These are phyloP conservation scores for Cyclostephanos invisitatus DNA, from an alignment of 108 stramenopile species.

Conservation along the genomic window DNA sequence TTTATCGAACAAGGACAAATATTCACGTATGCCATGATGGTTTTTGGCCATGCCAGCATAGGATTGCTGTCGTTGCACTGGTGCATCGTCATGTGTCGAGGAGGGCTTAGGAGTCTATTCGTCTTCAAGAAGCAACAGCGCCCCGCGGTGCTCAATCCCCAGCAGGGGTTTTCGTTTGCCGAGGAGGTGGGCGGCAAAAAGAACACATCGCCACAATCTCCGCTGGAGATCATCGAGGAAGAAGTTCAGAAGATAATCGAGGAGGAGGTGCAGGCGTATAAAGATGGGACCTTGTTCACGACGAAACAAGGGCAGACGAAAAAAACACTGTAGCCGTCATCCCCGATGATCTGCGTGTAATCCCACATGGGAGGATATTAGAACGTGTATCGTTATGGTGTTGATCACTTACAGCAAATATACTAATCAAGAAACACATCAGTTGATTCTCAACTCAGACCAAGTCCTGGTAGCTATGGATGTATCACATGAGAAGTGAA, in stretches of 20 bases:
- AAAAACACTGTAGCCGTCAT: background rate
- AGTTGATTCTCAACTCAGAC: background rate
- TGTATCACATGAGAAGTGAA: too few species aligned
- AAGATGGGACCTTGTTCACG: slow-evolving; percentile 8
- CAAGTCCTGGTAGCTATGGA: too few species aligned
- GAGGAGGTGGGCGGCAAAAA: slow-evolving; percentile 28
- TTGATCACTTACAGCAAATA: too few species aligned
- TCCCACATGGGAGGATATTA: too few species aligned
- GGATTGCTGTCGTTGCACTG: slow-evolving; percentile 47
- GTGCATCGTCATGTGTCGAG: slow-evolving; percentile 36
- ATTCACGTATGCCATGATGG: slow-evolving; percentile 36
- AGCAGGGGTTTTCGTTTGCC: slow-evolving; percentile 30
- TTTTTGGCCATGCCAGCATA: slow-evolving; percentile 43
- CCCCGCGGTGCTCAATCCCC: background rate
- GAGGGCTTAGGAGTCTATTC: slow-evolving; percentile 40
- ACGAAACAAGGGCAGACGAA: background rate
- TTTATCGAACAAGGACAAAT: slow-evolving; percentile 34
- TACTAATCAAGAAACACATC: background rate
- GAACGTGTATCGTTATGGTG: too few species aligned
- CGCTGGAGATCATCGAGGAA: slow-evolving; percentile 15
- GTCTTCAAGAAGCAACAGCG: slow-evolving; percentile 37
- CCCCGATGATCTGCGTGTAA: too few species aligned
- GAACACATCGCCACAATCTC: background rate
- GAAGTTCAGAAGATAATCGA: background rate
- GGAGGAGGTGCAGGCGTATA: slow-evolving; percentile 7